Conservation (phyloP, 2,329 filamentous ascomycete genomes). For the Penicillium sp. region DNA sequence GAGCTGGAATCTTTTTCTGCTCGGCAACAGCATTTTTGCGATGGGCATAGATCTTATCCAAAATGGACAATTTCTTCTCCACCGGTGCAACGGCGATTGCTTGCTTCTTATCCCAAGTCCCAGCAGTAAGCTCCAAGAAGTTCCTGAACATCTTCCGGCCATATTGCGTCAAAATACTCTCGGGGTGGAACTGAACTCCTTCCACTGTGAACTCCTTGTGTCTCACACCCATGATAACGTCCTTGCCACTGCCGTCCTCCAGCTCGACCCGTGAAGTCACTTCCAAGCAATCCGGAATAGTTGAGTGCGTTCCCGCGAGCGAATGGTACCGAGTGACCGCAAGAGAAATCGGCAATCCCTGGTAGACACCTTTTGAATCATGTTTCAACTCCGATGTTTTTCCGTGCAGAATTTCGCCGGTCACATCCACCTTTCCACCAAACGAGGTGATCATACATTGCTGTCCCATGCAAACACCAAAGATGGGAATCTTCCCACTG, state of each 20-base stretch:
- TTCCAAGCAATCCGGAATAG: conserved; percentile 80
- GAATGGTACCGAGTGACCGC: conserved; percentile 96
- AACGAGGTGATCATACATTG: conserved; percentile 97
- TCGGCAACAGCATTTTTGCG: conserved; percentile 71
- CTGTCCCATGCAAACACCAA: conserved; percentile 99
- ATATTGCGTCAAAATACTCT: conserved; percentile 90
- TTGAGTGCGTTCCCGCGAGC: conserved; percentile 84
- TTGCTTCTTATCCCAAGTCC: conserved; percentile 85
- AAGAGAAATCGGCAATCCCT: conserved; percentile 72
- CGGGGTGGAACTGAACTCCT: conserved; percentile 95
- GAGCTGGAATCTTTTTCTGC: conserved; percentile 83
- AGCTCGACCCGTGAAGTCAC: conserved; percentile 81
- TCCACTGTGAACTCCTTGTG: conserved; percentile 91
- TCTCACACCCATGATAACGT: conserved; percentile 93
- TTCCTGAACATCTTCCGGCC: conserved; percentile 89
- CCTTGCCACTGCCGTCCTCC: conserved; percentile 70
- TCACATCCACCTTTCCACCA: conserved; percentile 85
- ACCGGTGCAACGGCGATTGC: conserved; percentile 27
- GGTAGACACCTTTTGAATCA: conserved; percentile 88
- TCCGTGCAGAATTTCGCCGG: conserved; percentile 93
- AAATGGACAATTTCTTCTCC: conserved; percentile 74
- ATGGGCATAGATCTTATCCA: conserved; percentile 86
- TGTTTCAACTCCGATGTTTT: conserved; percentile 92
- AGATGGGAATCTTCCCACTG: conserved; percentile 87
- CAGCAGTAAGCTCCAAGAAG: conserved; percentile 82